A percentile compares a stretch with the other conserved stretches of the same genome.
Evolutionary conservation across 371 early-diverging fungal genomes (phyloP).

Genomic region (Synchytrium microbalum): DNA sequence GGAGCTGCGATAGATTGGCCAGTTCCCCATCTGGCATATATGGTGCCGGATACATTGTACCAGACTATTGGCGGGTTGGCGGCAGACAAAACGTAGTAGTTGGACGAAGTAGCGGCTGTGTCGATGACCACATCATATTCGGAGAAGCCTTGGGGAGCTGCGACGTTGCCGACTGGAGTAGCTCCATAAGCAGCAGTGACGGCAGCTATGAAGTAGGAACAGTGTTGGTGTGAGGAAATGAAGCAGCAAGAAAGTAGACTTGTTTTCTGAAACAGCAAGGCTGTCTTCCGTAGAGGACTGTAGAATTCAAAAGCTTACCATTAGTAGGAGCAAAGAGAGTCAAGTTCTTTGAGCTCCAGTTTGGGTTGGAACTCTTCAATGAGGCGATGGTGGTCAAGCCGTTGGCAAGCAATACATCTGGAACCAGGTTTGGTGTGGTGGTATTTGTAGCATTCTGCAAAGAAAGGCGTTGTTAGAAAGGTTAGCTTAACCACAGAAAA

Average conservation of each 20-base stretch:
- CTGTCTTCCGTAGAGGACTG: too few relatives aligned
- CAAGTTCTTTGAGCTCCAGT: not conserved
- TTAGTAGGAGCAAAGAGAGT: not conserved
- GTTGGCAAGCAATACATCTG: not conserved
- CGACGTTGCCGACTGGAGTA: not conserved
- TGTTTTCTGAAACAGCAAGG: too few relatives aligned
- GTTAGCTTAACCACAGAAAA: too few relatives aligned
- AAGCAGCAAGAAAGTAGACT: too few relatives aligned
- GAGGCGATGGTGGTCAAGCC: not conserved
- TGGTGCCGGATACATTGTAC: not conserved
- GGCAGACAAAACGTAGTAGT: not conserved
- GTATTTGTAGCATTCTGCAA: too few relatives aligned
- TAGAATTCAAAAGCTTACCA: not conserved
- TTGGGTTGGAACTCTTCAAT: not conserved
- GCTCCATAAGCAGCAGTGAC: not conserved
- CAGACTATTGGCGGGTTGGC: not conserved
- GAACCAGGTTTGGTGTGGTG: not conserved
- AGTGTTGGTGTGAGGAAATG: too few relatives aligned
- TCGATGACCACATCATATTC: not conserved
- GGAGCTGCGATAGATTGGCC: not conserved
- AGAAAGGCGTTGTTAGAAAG: too few relatives aligned
- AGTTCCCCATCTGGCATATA: not conserved
- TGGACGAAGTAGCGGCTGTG: too few relatives aligned
- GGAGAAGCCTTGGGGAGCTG: not conserved
- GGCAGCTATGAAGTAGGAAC: not conserved